phyloP scores from a whole-genome alignment of 306 rosid species.

The Dryas octopetala region DNA sequence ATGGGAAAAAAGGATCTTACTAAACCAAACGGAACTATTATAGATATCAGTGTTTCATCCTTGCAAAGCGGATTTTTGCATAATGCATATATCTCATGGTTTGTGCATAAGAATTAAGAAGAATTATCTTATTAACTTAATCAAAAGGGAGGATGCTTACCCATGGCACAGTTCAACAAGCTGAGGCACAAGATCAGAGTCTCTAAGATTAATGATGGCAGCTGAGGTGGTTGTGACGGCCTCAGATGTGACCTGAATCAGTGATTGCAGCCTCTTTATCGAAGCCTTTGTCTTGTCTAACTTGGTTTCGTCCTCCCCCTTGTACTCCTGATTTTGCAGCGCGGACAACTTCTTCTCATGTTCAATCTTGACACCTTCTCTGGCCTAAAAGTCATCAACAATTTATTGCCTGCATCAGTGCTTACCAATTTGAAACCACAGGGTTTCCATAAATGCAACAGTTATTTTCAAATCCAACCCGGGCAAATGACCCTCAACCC shows the following conservation, averaged over 20 bases:
- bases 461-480: conserved; percentile 24
- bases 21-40: background rate
- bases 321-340: conserved; percentile 88
- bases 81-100: background rate
- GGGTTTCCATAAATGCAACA: conserved; percentile 36
- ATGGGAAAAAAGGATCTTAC: background rate
- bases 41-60: background rate
- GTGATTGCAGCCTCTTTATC: conserved; percentile 79
- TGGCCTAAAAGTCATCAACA: conserved; percentile 52
- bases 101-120: background rate
- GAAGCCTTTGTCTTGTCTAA: conserved; percentile 87
- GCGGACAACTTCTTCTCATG: conserved; percentile 80
- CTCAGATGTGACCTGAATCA: conserved; percentile 87
- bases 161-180: conserved; percentile 89
- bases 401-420: conserved; percentile 35
- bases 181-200: conserved; percentile 95
- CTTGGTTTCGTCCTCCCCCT: conserved; percentile 87
- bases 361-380: conserved; percentile 93
- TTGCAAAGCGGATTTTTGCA: background rate
- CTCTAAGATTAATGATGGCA: conserved; percentile 69
- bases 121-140: background rate
- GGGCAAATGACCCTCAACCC: conserved; percentile 13
- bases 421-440: conserved; percentile 25
- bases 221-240: conserved; percentile 95
- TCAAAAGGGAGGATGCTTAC: conserved; percentile 45